These are phyloP conservation scores for Aureobasidium leucospermi DNA, from an alignment of 2,329 filamentous ascomycete genomes.

Conservation along the genomic window DNA sequence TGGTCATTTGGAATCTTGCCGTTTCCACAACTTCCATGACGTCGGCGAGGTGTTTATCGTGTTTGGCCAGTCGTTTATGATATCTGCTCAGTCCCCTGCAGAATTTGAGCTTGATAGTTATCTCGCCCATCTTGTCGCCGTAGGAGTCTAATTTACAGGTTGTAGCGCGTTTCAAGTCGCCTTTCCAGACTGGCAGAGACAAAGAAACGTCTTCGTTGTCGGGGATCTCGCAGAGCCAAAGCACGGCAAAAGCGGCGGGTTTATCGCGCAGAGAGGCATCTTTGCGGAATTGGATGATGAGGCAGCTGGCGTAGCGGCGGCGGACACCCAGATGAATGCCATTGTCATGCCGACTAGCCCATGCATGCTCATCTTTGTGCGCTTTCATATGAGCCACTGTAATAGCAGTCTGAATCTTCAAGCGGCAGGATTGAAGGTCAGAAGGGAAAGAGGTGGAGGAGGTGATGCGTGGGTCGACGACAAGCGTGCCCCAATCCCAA, in stretches of 20 bases:
- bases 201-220: slow-evolving; percentile 59
- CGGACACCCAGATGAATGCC: slow-evolving; percentile 50
- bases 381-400: slow-evolving; percentile 47
- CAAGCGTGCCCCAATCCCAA: slow-evolving; percentile 66
- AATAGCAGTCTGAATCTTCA: slow-evolving; percentile 55
- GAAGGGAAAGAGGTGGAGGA: slow-evolving; percentile 40
- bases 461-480: slow-evolving; percentile 50
- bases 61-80: slow-evolving; percentile 49
- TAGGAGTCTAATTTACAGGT: slow-evolving; percentile 43
- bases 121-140: slow-evolving; percentile 51
- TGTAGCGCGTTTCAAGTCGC: slow-evolving; percentile 51
- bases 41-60: slow-evolving; percentile 47
- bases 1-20: slow-evolving; percentile 48
- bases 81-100: slow-evolving; percentile 55
- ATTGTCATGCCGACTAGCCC: slow-evolving; percentile 43
- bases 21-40: slow-evolving; percentile 60
- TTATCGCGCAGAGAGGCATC: slow-evolving; percentile 47
- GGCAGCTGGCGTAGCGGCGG: slow-evolving; percentile 52
- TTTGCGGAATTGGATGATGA: slow-evolving; percentile 54
- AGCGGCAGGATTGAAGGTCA: slow-evolving; percentile 36
- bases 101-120: slow-evolving; percentile 52
- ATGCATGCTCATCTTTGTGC: slow-evolving; percentile 34
- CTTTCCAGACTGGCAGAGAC: slow-evolving; percentile 58
- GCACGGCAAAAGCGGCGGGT: slow-evolving; percentile 53
- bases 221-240: slow-evolving; percentile 62